phyloP scores from a whole-genome alignment of 139 green algal species.

The Coelastrella sp. region DNA sequence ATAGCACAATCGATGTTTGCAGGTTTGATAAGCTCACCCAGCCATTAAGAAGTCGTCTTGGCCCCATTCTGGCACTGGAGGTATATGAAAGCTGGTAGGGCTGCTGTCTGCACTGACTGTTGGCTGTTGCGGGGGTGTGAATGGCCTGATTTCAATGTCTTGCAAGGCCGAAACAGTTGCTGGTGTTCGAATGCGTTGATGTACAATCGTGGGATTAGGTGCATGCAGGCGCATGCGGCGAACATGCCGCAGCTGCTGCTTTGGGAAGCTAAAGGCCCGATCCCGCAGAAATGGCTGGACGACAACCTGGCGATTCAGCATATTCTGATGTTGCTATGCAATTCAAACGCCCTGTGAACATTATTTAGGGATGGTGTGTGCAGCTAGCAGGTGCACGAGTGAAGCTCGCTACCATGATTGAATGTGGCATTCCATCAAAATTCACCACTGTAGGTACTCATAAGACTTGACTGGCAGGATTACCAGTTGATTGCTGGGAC shows the following conservation, averaged over 20 bases:
- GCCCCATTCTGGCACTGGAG: constrained; percentile 16
- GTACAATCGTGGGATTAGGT: neutral
- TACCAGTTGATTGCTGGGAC: too few species aligned
- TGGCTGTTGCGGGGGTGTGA: neutral
- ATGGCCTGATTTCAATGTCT: constrained; percentile 10
- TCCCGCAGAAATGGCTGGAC: too few species aligned
- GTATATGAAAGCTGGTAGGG: constrained; percentile 1
- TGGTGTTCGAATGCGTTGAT: neutral
- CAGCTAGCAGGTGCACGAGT: too few species aligned
- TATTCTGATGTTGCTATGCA: too few species aligned
- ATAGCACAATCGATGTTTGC: neutral
- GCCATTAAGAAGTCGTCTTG: constrained; percentile 13
- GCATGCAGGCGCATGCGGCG: neutral
- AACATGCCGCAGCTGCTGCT: neutral
- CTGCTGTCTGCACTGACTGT: neutral
- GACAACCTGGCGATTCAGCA: too few species aligned
- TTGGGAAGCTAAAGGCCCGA: neutral
- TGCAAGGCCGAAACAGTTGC: neutral
- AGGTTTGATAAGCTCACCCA: neutral
- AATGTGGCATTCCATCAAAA: too few species aligned
- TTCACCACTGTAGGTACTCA: too few species aligned
- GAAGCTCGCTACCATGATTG: too few species aligned
- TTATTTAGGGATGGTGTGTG: too few species aligned
- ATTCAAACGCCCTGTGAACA: too few species aligned
- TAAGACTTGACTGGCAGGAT: too few species aligned